These are phyloP conservation scores for Coemansia sp. DNA, from an alignment of 192 early-diverging fungal genomes.

Conservation along the genomic window DNA sequence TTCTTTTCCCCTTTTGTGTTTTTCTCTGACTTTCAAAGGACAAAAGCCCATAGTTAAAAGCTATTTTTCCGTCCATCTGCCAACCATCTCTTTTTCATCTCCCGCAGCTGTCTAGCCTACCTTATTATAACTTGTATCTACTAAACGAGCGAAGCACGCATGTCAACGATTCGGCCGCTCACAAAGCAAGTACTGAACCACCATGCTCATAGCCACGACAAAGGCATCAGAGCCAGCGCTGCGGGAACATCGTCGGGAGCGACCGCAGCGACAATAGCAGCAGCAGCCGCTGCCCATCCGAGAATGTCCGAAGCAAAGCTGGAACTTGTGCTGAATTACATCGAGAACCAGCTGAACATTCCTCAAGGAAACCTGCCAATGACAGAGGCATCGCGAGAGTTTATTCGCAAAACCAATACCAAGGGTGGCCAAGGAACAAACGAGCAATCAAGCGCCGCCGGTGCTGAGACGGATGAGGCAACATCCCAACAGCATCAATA, in stretches of 20 bases:
- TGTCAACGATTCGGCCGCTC: slow-evolving; percentile 24
- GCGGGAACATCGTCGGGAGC: slow-evolving; percentile 7
- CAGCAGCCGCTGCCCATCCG: slow-evolving; percentile 9
- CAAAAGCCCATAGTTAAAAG: background rate
- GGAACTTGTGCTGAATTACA: slow-evolving; percentile 33
- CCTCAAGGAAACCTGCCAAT: slow-evolving; percentile 31
- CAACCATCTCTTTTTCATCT: slow-evolving; percentile 1
- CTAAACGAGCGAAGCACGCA: slow-evolving; percentile 7
- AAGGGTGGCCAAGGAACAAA: background rate
- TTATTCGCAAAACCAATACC: slow-evolving; percentile 1
- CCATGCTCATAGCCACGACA: slow-evolving; percentile 11
- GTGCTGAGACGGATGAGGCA: background rate
- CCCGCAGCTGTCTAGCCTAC: background rate
- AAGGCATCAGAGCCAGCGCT: background rate
- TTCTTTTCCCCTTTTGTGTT: slow-evolving; percentile 5
- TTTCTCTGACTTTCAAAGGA: background rate
- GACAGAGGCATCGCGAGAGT: slow-evolving; percentile 9
- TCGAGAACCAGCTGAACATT: slow-evolving; percentile 30
- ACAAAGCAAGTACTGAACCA: slow-evolving; percentile 32
- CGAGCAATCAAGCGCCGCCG: background rate
- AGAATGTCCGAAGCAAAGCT: slow-evolving; percentile 29
- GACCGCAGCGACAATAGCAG: background rate
- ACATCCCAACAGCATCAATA: background rate
- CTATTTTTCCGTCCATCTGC: background rate
- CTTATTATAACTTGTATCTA: background rate